Conservation (phyloP, 2,329 filamentous ascomycete genomes). For the Colletotrichum lini region DNA sequence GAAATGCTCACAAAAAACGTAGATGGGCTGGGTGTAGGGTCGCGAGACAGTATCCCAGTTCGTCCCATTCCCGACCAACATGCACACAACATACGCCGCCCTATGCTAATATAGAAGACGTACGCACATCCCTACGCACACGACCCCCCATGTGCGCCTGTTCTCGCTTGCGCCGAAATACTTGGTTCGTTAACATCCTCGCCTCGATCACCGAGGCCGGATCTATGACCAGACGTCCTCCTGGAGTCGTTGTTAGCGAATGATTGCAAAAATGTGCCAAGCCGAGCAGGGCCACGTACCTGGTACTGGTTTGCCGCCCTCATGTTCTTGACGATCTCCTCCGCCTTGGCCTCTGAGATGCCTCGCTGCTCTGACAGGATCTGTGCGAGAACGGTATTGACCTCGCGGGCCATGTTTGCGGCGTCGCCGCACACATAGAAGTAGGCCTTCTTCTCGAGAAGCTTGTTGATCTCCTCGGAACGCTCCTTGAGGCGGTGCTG, state of each 20-base stretch:
- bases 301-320: constrained; percentile 96
- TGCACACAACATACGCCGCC: constrained; percentile 38
- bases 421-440: constrained; percentile 99
- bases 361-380: constrained; percentile 89
- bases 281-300: constrained; percentile 64
- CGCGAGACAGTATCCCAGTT: constrained; percentile 24
- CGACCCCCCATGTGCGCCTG: background rate
- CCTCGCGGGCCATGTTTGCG: constrained; percentile 95
- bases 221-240: constrained; percentile 79
- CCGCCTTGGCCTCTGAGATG: constrained; percentile 87
- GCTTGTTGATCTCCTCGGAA: constrained; percentile 86
- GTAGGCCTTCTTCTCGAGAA: constrained; percentile 89
- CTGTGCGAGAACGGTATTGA: constrained; percentile 87
- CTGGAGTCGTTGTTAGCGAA: constrained; percentile 59
- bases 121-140: constrained; percentile 25
- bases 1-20: background rate
- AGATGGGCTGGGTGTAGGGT: background rate
- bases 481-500: constrained; percentile 92
- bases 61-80: constrained; percentile 28
- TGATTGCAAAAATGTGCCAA: constrained; percentile 1
- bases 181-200: constrained; percentile 20
- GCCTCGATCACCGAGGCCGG: constrained; percentile 39
- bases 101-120: constrained; percentile 36
- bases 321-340: constrained; percentile 98
- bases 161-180: background rate